These are phyloP conservation scores for Yamadazyma jaroonii DNA, from an alignment of 1,139 yeast genomes.

Conservation along the genomic window DNA sequence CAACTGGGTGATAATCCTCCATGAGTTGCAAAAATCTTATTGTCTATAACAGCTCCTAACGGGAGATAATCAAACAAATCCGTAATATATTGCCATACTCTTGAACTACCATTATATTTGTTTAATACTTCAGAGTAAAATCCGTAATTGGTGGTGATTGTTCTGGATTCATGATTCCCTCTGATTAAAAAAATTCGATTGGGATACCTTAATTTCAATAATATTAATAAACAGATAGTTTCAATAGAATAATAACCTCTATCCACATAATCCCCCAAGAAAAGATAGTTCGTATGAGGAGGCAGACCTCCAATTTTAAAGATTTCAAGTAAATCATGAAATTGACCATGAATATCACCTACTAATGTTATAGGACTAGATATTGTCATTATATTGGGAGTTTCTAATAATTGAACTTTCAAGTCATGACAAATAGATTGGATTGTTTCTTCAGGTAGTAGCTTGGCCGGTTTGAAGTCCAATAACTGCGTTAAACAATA, in stretches of 20 bases:
- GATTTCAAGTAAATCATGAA: slow-evolving; percentile 87
- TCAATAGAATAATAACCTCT: slow-evolving; percentile 87
- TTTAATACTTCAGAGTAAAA: slow-evolving; percentile 92
- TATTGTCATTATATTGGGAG: slow-evolving; percentile 75
- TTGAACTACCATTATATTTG: slow-evolving; percentile 74
- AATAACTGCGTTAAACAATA: slow-evolving; percentile 44
- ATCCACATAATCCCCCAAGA: slow-evolving; percentile 93
- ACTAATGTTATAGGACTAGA: slow-evolving; percentile 92
- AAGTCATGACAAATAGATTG: slow-evolving; percentile 44
- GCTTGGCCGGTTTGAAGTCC: slow-evolving; percentile 42
- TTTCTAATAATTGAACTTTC: slow-evolving; percentile 35
- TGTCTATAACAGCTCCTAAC: slow-evolving; percentile 88
- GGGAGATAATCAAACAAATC: slow-evolving; percentile 92
- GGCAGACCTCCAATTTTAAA: slow-evolving; percentile 91
- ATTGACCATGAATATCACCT: slow-evolving; percentile 98
- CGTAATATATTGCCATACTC: slow-evolving; percentile 86
- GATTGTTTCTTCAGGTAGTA: slow-evolving; percentile 40
- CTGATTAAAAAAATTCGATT: slow-evolving; percentile 74
- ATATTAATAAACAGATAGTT: slow-evolving; percentile 81
- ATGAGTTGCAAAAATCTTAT: slow-evolving; percentile 91
- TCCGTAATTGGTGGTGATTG: slow-evolving; percentile 95
- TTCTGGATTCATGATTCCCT: slow-evolving; percentile 95
- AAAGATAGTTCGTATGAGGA: slow-evolving; percentile 89
- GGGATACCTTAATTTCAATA: slow-evolving; percentile 84
- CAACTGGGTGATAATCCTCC: slow-evolving; percentile 96